A percentile compares a stretch with the other conserved stretches of the same genome.
Conservation (phyloP, 306 rosid genomes). For the Vigna trinervia region DNA sequence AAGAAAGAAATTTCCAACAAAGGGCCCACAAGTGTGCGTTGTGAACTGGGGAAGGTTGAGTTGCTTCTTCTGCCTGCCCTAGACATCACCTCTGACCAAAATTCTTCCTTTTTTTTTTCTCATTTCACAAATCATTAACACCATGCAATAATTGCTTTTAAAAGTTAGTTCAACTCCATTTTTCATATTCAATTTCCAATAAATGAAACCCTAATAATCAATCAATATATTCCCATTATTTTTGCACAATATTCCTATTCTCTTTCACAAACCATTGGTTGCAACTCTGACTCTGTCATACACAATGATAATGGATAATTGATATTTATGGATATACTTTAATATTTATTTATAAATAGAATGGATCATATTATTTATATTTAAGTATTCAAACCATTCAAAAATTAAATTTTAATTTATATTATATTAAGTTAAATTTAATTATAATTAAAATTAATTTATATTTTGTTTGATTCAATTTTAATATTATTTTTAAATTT, state of each 20-base stretch:
- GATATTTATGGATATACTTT: too few species aligned
- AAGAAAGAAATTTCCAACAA: constrained; percentile 8
- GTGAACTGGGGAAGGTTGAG: constrained; percentile 40
- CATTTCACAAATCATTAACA: not conserved
- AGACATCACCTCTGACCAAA: constrained; percentile 30
- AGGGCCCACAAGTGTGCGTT: constrained; percentile 24
- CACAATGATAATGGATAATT: too few species aligned
- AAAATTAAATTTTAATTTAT: too few species aligned
- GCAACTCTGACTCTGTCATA: not conserved
- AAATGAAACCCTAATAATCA: not conserved
- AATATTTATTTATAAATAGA: too few species aligned
- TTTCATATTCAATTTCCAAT: not conserved
- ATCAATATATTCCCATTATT: not conserved
- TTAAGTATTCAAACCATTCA: too few species aligned
- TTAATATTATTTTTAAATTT: too few species aligned
- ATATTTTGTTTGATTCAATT: too few species aligned
- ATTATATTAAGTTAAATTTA: too few species aligned
- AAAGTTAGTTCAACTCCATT: not conserved
- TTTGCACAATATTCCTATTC: constrained; percentile 2
- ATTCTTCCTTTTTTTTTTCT: not conserved
- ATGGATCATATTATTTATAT: too few species aligned
- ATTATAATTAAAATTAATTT: too few species aligned
- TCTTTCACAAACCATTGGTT: not conserved
- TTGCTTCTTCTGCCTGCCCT: constrained; percentile 32
- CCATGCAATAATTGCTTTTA: not conserved